Conservation (phyloP, 257 asterid genomes). For the Buddleja alternifolia region DNA sequence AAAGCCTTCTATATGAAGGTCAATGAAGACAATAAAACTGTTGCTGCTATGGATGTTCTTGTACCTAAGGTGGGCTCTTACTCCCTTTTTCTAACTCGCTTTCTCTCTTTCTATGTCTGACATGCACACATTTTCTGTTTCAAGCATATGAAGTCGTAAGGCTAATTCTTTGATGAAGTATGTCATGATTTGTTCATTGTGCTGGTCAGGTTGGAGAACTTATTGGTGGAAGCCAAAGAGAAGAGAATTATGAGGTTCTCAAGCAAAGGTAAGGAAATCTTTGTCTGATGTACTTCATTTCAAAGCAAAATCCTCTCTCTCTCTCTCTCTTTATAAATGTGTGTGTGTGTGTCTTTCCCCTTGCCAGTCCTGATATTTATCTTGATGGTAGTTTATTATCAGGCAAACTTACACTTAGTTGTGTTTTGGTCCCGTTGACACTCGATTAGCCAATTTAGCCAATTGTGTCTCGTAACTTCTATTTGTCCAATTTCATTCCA, state of each 20-base stretch:
- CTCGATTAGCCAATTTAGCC: no score
- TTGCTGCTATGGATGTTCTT: conserved; percentile 99
- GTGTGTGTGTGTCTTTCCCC: not conserved
- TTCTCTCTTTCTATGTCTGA: not conserved
- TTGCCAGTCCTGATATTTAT: no score
- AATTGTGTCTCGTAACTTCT: no score
- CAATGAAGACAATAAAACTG: conserved; percentile 88
- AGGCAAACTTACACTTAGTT: no score
- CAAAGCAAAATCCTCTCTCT: not conserved
- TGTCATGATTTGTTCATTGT: not conserved
- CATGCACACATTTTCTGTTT: not conserved
- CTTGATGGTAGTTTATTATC: no score
- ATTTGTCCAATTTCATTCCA: no score
- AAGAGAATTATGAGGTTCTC: conserved; percentile 84
- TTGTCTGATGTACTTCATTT: not conserved
- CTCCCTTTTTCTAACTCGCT: not conserved
- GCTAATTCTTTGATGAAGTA: not conserved
- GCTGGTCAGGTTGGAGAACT: conserved; percentile 88
- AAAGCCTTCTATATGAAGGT: conserved; percentile 98
- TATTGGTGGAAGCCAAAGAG: conserved; percentile 99
- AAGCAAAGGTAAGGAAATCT: conserved; percentile 58
- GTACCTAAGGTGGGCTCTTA: conserved; percentile 75
- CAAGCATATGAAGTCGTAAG: not conserved
- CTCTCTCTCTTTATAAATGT: not conserved
- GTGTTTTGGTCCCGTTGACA: no score